Conservation (phyloP, 1,284 basidiomycete species). For the Lentinus polychrous region DNA sequence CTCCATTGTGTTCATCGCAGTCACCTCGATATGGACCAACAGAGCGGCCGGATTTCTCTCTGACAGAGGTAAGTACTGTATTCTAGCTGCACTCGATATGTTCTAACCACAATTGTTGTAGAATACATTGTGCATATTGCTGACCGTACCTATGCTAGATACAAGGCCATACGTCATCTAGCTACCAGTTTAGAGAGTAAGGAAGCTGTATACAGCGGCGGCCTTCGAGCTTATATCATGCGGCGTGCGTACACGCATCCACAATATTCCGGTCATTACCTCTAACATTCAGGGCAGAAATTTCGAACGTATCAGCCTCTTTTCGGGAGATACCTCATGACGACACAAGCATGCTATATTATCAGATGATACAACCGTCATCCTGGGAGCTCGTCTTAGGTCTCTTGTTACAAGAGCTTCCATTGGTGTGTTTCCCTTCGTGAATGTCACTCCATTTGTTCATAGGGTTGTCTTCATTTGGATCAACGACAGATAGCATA, state of each 20-base stretch:
- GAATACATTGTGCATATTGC: not conserved
- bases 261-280: not conserved
- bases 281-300: not conserved
- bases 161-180: conserved; percentile 4
- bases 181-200: conserved; percentile 5
- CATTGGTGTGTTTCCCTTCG: not conserved
- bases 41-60: not conserved
- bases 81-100: too few relatives aligned
- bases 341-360: not conserved
- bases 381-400: not conserved
- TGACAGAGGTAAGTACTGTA: not conserved
- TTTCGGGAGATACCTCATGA: not conserved
- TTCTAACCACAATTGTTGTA: not conserved
- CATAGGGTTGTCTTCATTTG: too few relatives aligned
- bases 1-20: not conserved
- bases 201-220: conserved; percentile 5
- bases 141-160: not conserved
- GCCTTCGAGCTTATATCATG: conserved; percentile 2
- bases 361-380: not conserved
- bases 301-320: not conserved
- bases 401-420: not conserved
- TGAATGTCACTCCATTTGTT: too few relatives aligned
- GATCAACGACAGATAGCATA: too few relatives aligned
- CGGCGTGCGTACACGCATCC: not conserved
- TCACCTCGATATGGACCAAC: not conserved